Evolutionary conservation across 148 eudicot species (phyloP).

Genomic region (Rhododendron molle): DNA sequence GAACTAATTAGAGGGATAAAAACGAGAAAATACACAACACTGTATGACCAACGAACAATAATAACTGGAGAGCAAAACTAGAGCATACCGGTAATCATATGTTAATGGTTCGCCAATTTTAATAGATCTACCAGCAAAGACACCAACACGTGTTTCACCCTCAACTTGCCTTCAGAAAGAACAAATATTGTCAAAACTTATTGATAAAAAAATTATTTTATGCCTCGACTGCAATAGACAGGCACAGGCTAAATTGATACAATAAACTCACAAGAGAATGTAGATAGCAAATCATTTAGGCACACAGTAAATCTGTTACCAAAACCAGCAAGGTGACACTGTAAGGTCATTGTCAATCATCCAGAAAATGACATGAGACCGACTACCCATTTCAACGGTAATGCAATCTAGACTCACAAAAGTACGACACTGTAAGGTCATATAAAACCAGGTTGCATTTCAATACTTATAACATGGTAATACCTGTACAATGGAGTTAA

Average conservation of each 20-base stretch:
- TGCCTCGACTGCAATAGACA: neutral
- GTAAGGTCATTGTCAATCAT: neutral
- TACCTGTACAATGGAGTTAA: neutral
- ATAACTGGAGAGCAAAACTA: neutral
- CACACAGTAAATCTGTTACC: neutral
- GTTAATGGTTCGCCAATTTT: slow-evolving; percentile 81
- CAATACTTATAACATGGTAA: neutral
- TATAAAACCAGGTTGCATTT: neutral
- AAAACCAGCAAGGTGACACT: neutral
- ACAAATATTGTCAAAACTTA: neutral
- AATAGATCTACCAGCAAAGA: slow-evolving; percentile 71
- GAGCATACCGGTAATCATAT: slow-evolving; percentile 78
- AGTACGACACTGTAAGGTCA: neutral
- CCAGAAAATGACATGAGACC: neutral
- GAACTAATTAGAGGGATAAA: neutral
- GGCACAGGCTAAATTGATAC: neutral
- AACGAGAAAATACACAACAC: neutral
- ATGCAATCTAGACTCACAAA: neutral
- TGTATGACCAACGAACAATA: neutral
- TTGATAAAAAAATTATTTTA: neutral
- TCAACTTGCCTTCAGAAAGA: slow-evolving; percentile 74
- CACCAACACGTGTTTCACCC: slow-evolving; percentile 88
- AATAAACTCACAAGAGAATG: neutral
- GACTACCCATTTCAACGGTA: neutral
- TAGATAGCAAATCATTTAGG: neutral